These are phyloP conservation scores for Endotrypanum monterogeii DNA, from an alignment of 208 protist genomes.

Conservation along the genomic window DNA sequence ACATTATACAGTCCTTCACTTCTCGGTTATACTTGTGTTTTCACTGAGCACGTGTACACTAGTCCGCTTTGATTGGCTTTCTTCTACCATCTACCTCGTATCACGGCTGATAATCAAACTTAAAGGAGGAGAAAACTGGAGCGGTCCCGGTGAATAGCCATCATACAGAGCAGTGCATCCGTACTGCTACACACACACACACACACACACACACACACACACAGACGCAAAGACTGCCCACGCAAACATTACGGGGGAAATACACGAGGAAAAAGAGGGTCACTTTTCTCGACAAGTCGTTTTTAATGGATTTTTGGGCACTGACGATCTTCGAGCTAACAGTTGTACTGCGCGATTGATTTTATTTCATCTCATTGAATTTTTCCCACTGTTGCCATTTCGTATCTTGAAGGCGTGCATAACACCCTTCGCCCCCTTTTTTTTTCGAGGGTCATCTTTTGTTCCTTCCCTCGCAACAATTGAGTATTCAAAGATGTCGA, in stretches of 20 bases:
- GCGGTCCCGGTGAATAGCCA: background rate
- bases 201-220: background rate
- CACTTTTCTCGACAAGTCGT: background rate
- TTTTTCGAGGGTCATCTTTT: background rate
- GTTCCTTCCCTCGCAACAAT: background rate
- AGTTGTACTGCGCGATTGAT: background rate
- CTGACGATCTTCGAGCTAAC: background rate
- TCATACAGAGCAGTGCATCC: background rate
- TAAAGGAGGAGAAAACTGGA: background rate
- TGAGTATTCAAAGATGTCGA: constrained; percentile 18
- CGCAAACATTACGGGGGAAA: background rate
- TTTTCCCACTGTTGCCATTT: too few relatives aligned
- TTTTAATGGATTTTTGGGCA: background rate
- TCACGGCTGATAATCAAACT: background rate
- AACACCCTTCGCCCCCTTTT: background rate
- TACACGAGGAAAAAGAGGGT: background rate
- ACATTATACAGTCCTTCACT: background rate
- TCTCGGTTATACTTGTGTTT: background rate
- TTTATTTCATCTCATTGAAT: background rate
- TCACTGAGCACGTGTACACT: background rate
- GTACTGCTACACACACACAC: background rate
- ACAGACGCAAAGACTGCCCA: background rate
- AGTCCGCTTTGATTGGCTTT: background rate
- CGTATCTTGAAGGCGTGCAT: background rate
- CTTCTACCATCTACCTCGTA: background rate